Percentiles rank a stretch among this genome's conserved stretches.
phyloP scores from a whole-genome alignment of 2,329 filamentous ascomycete species.

The Beauveria rudraprayagi region DNA sequence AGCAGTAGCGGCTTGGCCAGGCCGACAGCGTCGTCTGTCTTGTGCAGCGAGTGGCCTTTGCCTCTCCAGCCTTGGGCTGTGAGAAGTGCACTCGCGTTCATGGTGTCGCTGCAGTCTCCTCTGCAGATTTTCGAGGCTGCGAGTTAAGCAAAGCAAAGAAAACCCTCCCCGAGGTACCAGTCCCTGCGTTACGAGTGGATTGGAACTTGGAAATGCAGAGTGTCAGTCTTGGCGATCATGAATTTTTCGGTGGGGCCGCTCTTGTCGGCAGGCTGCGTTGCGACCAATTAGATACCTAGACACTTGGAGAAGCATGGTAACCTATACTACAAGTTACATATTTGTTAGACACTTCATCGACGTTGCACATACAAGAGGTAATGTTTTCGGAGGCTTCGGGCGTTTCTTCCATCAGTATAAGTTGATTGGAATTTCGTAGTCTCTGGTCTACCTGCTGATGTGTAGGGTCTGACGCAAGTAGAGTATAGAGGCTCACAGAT shows the following conservation, averaged over 20 bases:
- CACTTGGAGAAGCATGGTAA: not conserved
- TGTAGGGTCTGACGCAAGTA: too few species aligned
- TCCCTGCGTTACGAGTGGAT: not conserved
- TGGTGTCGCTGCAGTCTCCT: conserved; percentile 26
- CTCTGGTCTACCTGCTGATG: too few species aligned
- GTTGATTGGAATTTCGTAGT: too few species aligned
- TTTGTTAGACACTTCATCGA: not conserved
- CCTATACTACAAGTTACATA: not conserved
- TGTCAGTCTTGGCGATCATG: not conserved
- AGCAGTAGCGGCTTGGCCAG: conserved; percentile 78
- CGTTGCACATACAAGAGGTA: too few species aligned
- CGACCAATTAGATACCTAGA: not conserved
- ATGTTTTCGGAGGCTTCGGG: too few species aligned
- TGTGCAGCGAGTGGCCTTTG: conserved; percentile 78
- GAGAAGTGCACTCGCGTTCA: conserved; percentile 81
- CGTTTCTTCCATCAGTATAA: too few species aligned
- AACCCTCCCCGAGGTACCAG: not conserved
- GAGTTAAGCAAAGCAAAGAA: not conserved
- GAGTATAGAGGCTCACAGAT: too few species aligned
- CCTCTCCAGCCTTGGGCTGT: conserved; percentile 85
- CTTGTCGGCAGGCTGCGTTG: conserved; percentile 16
- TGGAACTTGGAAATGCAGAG: not conserved
- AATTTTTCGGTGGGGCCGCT: conserved; percentile 23
- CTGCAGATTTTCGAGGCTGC: not conserved
- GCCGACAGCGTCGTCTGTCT: conserved; percentile 62